A percentile compares a stretch with the other conserved stretches of the same genome.
These are phyloP conservation scores for Pachyrhizus erosus DNA, from an alignment of 306 rosid genomes.

Conservation along the genomic window DNA sequence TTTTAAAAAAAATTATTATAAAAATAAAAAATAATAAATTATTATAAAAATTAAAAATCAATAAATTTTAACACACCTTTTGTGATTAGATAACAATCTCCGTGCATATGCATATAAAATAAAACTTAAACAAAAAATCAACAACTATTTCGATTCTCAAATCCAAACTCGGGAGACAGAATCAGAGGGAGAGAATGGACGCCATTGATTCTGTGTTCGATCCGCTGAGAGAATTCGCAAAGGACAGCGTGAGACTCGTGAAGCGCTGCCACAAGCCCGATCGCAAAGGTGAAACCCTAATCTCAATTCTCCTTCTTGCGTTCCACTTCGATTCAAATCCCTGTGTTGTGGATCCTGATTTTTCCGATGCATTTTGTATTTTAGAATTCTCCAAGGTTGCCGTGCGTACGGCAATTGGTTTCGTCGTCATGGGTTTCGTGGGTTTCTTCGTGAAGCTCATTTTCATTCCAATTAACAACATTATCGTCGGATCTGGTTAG, in stretches of 20 bases:
- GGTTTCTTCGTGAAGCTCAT: constrained; percentile 80
- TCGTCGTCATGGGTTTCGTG: constrained; percentile 86
- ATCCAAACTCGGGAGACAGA: neutral
- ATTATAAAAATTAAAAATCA: no score
- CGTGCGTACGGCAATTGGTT: constrained; percentile 78
- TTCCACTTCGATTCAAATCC: neutral
- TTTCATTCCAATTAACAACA: constrained; percentile 85
- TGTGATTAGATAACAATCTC: neutral
- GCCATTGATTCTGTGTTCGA: constrained; percentile 77
- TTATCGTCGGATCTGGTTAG: constrained; percentile 83
- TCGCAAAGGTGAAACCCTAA: constrained; percentile 61
- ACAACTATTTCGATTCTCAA: neutral
- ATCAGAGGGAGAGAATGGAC: constrained; percentile 50
- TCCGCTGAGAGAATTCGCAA: constrained; percentile 74
- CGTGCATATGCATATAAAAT: neutral
- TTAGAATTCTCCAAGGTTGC: constrained; percentile 85
- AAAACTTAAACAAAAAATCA: neutral
- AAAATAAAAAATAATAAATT: no score
- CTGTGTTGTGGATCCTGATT: constrained; percentile 4
- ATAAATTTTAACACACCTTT: no score
- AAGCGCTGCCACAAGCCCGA: constrained; percentile 84
- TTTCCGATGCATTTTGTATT: neutral
- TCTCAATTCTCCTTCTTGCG: neutral
- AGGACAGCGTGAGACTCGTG: constrained; percentile 78
- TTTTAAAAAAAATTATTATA: no score